These are phyloP conservation scores for Geranomyces michiganensis DNA, from an alignment of 192 early-diverging fungal species.

Conservation along the genomic window DNA sequence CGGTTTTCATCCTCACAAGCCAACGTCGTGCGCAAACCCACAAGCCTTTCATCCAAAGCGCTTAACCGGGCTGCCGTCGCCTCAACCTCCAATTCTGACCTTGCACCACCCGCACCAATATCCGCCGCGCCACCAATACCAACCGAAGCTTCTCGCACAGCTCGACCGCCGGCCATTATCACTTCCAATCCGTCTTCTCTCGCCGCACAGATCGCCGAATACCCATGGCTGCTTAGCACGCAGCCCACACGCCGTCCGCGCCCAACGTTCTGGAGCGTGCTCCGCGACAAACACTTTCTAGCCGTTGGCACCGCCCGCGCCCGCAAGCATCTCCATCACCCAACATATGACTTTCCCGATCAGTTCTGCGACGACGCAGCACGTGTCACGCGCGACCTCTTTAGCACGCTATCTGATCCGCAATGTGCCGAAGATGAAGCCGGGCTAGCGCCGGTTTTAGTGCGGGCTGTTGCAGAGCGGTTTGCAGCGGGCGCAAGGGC, in stretches of 20 bases:
- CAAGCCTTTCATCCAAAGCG: no score
- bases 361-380: slow-evolving; percentile 37
- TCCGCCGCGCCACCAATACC: no score
- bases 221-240: slow-evolving; percentile 36
- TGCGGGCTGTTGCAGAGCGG: slow-evolving; percentile 23
- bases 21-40: no score
- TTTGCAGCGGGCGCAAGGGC: slow-evolving; percentile 28
- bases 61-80: no score
- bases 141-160: no score
- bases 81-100: no score
- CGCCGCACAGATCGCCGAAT: slow-evolving; percentile 22
- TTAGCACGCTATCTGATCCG: slow-evolving; percentile 28
- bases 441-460: slow-evolving; percentile 28
- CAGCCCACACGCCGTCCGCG: slow-evolving; percentile 20
- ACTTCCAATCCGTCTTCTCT: background rate
- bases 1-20: no score
- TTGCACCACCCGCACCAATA: no score
- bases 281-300: slow-evolving; percentile 45
- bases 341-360: slow-evolving; percentile 41
- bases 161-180: no score
- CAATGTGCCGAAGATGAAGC: slow-evolving; percentile 7
- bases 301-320: slow-evolving; percentile 34
- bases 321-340: slow-evolving; percentile 35
- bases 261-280: slow-evolving; percentile 38
- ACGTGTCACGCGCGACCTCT: slow-evolving; percentile 9